Conservation (phyloP, 768 basidiomycete species). For the Naganishia kalamii region DNA sequence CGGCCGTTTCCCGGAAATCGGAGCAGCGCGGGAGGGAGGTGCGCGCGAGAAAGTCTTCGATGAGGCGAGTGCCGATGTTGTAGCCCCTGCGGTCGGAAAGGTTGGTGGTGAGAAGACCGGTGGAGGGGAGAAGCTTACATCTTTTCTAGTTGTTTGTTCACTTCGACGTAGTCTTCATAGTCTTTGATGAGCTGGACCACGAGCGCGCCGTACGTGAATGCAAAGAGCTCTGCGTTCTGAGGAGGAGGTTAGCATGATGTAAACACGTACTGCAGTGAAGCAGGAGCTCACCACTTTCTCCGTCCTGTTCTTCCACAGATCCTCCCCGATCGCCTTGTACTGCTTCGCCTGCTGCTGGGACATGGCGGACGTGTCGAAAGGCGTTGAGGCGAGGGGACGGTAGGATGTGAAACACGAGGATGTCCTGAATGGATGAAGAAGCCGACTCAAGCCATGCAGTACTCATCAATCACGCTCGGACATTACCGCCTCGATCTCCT, state of each 20-base stretch:
- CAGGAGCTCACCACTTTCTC: constrained; percentile 80
- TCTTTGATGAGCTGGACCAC: constrained; percentile 98
- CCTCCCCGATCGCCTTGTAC: constrained; percentile 57
- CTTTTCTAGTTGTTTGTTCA: constrained; percentile 85
- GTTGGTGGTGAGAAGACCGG: neutral
- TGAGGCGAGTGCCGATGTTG: constrained; percentile 90
- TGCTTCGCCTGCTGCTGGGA: constrained; percentile 35
- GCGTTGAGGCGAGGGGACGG: too few relatives aligned
- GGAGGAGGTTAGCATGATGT: constrained; percentile 9
- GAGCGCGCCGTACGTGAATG: constrained; percentile 91
- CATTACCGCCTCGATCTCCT: neutral
- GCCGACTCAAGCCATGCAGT: too few relatives aligned
- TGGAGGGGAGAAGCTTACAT: constrained; percentile 44
- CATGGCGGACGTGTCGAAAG: neutral
- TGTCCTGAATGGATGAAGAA: too few relatives aligned
- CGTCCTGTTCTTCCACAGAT: constrained; percentile 86
- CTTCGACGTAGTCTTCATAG: constrained; percentile 91
- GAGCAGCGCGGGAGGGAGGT: constrained; percentile 84
- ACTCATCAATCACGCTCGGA: neutral
- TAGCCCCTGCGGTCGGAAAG: constrained; percentile 66
- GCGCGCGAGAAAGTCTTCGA: constrained; percentile 94
- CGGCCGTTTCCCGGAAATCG: constrained; percentile 90
- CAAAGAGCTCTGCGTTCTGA: constrained; percentile 94
- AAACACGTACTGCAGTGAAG: neutral
- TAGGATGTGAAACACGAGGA: too few relatives aligned